Conservation (phyloP, 352 stramenopile species). For the Phytophthora chlamydospora region DNA sequence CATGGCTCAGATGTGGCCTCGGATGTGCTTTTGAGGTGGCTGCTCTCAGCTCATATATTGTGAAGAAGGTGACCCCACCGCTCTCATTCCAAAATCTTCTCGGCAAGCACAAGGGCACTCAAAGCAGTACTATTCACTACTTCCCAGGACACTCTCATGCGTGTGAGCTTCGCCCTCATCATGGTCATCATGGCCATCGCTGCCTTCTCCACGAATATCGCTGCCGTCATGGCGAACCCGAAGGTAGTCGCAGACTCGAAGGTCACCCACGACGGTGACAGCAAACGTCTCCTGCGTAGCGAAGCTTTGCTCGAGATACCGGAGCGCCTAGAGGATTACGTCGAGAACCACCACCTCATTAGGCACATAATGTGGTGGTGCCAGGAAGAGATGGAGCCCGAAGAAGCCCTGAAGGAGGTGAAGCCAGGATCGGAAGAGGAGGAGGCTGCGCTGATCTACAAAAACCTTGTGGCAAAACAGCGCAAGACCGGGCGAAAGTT, state of each 20-base stretch:
- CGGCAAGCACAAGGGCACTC: conserved; percentile 1
- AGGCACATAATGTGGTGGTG: conserved; percentile 22
- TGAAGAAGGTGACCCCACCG: not conserved
- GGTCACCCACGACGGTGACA: not conserved
- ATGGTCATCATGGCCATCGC: conserved; percentile 1
- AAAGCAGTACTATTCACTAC: not conserved
- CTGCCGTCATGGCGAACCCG: not conserved
- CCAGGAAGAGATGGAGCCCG: conserved; percentile 16
- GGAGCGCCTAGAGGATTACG: conserved; percentile 12
- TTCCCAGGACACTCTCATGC: conserved; percentile 4
- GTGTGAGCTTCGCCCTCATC: conserved; percentile 2
- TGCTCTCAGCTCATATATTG: conserved; percentile 7
- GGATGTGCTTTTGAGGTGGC: conserved; percentile 18
- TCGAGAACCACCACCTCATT: conserved; percentile 20
- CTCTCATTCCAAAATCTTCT: conserved; percentile 8
- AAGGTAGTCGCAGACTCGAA: not conserved
- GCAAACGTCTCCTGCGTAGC: conserved; percentile 15
- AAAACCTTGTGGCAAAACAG: not conserved
- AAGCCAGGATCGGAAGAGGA: not conserved
- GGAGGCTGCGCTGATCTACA: conserved; percentile 4
- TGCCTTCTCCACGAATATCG: not conserved
- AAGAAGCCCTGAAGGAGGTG: conserved; percentile 1
- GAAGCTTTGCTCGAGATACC: conserved; percentile 17
- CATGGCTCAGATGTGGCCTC: conserved; percentile 6
- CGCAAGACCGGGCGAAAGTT: conserved; percentile 8